Evolutionary conservation across 176 grass and related monocot genomes (phyloP).

Genomic region (Avena eriantha): DNA sequence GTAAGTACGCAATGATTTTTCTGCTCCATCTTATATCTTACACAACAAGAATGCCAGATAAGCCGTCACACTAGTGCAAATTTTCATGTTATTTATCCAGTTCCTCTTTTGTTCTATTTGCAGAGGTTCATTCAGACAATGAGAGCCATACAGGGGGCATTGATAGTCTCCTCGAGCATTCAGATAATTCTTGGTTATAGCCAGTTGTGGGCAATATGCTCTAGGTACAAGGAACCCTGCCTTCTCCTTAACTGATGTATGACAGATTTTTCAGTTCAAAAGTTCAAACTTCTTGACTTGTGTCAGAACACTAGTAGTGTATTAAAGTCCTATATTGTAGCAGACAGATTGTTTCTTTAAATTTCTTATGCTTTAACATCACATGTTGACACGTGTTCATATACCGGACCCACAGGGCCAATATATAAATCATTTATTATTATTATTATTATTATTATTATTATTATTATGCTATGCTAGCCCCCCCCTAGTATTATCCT

Average conservation of each 20-base stretch:
- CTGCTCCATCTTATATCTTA: background rate
- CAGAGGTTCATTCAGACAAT: constrained; percentile 91
- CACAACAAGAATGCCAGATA: background rate
- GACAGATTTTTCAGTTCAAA: background rate
- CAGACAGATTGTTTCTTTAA: background rate
- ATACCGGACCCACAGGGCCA: constrained; percentile 21
- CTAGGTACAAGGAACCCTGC: constrained; percentile 63
- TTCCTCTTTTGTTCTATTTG: constrained; percentile 24
- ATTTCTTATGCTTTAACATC: background rate
- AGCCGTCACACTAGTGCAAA: background rate
- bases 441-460: constrained; percentile 37
- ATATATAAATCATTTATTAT: constrained; percentile 36
- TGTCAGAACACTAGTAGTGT: background rate
- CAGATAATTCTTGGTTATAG: constrained; percentile 98
- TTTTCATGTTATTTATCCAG: background rate
- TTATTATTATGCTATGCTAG: constrained; percentile 37
- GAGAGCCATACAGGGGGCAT: constrained; percentile 84
- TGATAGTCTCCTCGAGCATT: constrained; percentile 94
- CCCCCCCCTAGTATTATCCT: constrained; percentile 11
- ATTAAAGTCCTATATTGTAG: background rate
- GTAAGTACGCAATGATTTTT: constrained; percentile 48
- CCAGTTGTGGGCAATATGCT: constrained; percentile 95
- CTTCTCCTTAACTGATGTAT: background rate
- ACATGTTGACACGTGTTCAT: constrained; percentile 26
- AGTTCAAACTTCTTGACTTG: constrained; percentile 17